These are phyloP conservation scores for Musa beccarii DNA, from an alignment of 176 grass and related monocot species.

Conservation along the genomic window DNA sequence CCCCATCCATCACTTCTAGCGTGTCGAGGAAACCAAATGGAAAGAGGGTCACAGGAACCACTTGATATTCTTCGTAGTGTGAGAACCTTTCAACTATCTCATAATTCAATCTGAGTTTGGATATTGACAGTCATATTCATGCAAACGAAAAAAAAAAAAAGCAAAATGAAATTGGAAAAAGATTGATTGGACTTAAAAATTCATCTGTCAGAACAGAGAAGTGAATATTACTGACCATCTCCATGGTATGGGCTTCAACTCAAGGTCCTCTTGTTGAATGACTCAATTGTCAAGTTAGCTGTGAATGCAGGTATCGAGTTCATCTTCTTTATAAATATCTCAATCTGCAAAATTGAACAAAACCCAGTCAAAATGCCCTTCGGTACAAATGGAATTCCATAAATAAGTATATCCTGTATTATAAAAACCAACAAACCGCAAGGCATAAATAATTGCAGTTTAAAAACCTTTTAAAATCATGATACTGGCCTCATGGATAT, in stretches of 20 bases:
- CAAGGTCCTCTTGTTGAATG: slow-evolving; percentile 86
- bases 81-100: no score
- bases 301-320: slow-evolving; percentile 89
- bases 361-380: background rate
- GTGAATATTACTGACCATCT: background rate
- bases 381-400: background rate
- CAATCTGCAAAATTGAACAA: slow-evolving; percentile 49
- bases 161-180: no score
- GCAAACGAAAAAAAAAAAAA: no score
- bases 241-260: slow-evolving; percentile 21
- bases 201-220: background rate
- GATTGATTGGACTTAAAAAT: background rate
- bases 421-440: no score
- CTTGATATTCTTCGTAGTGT: no score
- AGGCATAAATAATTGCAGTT: no score
- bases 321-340: slow-evolving; percentile 82
- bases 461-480: background rate
- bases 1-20: no score
- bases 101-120: no score
- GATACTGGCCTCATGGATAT: background rate
- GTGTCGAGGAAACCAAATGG: no score
- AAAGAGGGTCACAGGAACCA: no score
- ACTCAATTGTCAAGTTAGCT: slow-evolving; percentile 90
- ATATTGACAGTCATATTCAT: no score
- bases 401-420: no score